These are phyloP conservation scores for Knufia fluminis DNA, from an alignment of 2,329 filamentous ascomycete species.

Conservation along the genomic window DNA sequence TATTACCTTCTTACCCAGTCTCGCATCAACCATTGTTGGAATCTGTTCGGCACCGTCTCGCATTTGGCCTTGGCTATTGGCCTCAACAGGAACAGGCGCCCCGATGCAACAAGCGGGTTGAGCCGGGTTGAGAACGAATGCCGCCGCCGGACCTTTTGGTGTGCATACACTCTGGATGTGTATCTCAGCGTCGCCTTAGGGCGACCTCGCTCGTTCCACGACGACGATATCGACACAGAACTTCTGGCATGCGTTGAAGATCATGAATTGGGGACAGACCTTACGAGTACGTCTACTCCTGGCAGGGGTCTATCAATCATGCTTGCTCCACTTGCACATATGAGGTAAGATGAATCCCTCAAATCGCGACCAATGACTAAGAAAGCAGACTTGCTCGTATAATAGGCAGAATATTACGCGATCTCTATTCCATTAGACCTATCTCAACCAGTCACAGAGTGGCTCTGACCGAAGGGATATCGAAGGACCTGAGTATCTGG, in stretches of 20 bases:
- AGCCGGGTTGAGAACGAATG: conserved; percentile 17
- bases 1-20: conserved; percentile 39
- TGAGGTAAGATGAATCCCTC: conserved; percentile 21
- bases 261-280: conserved; percentile 15
- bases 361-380: neutral
- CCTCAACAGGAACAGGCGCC: conserved; percentile 20
- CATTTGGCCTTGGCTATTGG: conserved; percentile 30
- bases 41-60: conserved; percentile 35
- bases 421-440: conserved; percentile 30
- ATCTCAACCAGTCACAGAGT: conserved; percentile 8
- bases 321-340: conserved; percentile 38
- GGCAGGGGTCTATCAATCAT: conserved; percentile 31
- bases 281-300: conserved; percentile 22
- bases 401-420: conserved; percentile 36
- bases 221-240: conserved; percentile 21
- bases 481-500: conserved; percentile 30
- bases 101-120: conserved; percentile 14
- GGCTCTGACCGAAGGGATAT: conserved; percentile 25
- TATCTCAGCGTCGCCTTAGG: conserved; percentile 21
- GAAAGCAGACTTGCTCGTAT: conserved; percentile 31
- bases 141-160: conserved; percentile 19
- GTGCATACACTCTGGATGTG: conserved; percentile 20
- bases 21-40: conserved; percentile 42
- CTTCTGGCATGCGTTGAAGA: conserved; percentile 22
- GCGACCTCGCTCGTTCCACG: conserved; percentile 20